Conservation (phyloP, 2,329 filamentous ascomycete genomes). For the Epichloe hybrida region DNA sequence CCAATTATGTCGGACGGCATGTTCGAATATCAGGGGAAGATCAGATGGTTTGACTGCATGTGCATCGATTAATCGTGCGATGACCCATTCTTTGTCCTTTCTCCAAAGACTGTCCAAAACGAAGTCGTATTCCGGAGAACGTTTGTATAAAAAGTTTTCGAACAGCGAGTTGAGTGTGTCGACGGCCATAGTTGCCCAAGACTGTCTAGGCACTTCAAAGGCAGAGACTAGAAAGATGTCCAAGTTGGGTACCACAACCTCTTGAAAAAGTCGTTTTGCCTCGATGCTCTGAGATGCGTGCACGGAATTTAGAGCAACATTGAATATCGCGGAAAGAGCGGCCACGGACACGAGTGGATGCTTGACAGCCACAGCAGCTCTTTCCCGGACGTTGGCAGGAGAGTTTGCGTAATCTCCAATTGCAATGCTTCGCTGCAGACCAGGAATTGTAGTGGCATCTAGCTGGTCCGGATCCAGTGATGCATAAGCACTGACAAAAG, state of each 20-base stretch:
- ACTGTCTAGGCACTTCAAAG: constrained; percentile 57
- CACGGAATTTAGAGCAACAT: constrained; percentile 47
- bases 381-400: constrained; percentile 33
- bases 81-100: constrained; percentile 79
- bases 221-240: constrained; percentile 69
- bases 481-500: constrained; percentile 82
- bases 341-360: constrained; percentile 83
- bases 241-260: constrained; percentile 58
- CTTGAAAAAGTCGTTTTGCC: constrained; percentile 51
- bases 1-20: constrained; percentile 73
- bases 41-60: constrained; percentile 58
- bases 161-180: constrained; percentile 69
- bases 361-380: constrained; percentile 51
- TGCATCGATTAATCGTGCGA: constrained; percentile 64
- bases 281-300: constrained; percentile 49
- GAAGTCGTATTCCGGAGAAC: constrained; percentile 67
- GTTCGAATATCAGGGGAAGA: constrained; percentile 33
- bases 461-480: constrained; percentile 62
- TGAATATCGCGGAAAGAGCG: constrained; percentile 59
- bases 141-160: constrained; percentile 69
- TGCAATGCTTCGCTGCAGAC: constrained; percentile 65
- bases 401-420: constrained; percentile 40
- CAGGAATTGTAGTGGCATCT: constrained; percentile 74
- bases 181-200: constrained; percentile 61
- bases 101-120: constrained; percentile 87